Conservation (phyloP, 2,329 filamentous ascomycete species). For the Davidsoniella neocaledoniae region DNA sequence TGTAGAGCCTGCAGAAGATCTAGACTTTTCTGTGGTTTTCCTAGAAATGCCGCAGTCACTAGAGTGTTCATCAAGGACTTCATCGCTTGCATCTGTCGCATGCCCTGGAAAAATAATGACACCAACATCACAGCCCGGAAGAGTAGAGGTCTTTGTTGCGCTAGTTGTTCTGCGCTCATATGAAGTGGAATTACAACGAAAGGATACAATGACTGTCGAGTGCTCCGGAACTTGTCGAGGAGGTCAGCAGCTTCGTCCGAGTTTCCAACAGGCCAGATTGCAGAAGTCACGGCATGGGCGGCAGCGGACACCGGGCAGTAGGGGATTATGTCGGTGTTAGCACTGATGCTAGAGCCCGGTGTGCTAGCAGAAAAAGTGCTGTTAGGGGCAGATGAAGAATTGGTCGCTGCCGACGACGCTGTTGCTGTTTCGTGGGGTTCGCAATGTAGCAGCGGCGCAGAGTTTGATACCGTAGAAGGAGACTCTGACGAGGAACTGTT, state of each 20-base stretch:
- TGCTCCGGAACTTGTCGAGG: slow-evolving; percentile 21
- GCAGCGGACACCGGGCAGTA: no score
- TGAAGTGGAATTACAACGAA: slow-evolving; percentile 27
- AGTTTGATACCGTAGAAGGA: no score
- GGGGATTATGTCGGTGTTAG: background rate
- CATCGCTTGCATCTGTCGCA: slow-evolving; percentile 27
- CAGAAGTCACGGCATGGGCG: background rate
- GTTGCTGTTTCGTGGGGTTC: no score
- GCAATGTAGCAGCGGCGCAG: no score
- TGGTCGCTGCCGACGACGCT: background rate
- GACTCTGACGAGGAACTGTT: no score
- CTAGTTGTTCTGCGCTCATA: slow-evolving; percentile 23
- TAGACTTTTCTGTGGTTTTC: slow-evolving; percentile 26
- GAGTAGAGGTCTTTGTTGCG: slow-evolving; percentile 25
- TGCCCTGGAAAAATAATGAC: slow-evolving; percentile 25
- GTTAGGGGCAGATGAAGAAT: no score
- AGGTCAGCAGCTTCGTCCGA: slow-evolving; percentile 26
- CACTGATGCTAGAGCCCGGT: background rate
- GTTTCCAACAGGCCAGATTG: slow-evolving; percentile 12
- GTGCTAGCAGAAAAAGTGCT: background rate
- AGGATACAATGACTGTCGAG: slow-evolving; percentile 25
- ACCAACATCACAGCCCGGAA: slow-evolving; percentile 35
- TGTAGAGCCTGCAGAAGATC: slow-evolving; percentile 32
- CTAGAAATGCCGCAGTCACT: slow-evolving; percentile 22
- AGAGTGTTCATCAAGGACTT: slow-evolving; percentile 28